Percentiles rank a stretch among this genome's conserved stretches.
Evolutionary conservation across 2,329 filamentous ascomycete genomes (phyloP).

Genomic region (Cryphonectria parasitica): DNA sequence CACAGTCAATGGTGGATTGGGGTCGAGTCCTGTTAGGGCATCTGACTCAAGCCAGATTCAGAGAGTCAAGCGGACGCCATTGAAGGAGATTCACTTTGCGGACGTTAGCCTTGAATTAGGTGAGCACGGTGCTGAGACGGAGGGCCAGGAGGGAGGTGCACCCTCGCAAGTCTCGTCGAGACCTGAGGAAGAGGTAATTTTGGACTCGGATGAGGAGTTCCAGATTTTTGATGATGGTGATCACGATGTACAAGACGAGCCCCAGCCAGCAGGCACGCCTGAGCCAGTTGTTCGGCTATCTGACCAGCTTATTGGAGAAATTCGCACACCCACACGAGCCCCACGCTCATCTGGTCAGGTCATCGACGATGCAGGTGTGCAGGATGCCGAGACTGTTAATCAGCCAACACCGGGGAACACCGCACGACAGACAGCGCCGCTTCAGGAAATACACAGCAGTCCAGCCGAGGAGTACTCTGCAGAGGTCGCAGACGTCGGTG

Average conservation of each 20-base stretch:
- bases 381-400: background rate
- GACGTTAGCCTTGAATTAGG: conserved; percentile 28
- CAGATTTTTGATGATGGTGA: conserved; percentile 37
- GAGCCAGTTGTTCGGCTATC: conserved; percentile 31
- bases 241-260: background rate
- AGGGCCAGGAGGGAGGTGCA: conserved; percentile 7
- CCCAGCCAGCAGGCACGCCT: conserved; percentile 31
- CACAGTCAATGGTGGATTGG: conserved; percentile 37
- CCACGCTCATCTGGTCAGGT: background rate
- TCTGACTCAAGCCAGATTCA: background rate
- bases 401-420: too few species aligned
- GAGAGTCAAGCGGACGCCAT: conserved; percentile 21
- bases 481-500: background rate
- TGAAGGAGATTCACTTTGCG: conserved; percentile 26
- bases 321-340: background rate
- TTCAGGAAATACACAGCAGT: background rate
- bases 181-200: conserved; percentile 45
- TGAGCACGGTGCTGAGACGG: background rate
- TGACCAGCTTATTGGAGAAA: background rate
- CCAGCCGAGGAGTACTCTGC: background rate
- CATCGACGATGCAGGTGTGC: background rate
- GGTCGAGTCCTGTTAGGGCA: conserved; percentile 10
- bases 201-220: conserved; percentile 54
- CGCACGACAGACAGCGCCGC: background rate
- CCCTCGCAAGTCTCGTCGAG: conserved; percentile 11